Evolutionary conservation across 306 rosid genomes (phyloP).

Genomic region (Gillenia trifoliata): DNA sequence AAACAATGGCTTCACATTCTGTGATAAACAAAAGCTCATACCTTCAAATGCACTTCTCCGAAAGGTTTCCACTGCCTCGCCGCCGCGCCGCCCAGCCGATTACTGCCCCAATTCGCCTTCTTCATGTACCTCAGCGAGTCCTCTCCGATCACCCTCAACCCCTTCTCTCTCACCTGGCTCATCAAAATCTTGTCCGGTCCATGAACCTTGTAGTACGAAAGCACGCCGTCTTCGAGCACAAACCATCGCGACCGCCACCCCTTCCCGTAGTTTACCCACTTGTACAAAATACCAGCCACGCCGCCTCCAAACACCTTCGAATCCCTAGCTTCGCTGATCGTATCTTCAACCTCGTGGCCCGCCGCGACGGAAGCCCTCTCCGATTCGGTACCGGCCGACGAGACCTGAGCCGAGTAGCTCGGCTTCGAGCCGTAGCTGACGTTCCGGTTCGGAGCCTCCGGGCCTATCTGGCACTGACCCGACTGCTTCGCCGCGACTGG

Average conservation of each 20-base stretch:
- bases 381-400: slow-evolving; percentile 48
- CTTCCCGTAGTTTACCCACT: slow-evolving; percentile 98
- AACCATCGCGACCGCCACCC: slow-evolving; percentile 99
- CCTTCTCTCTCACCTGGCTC: slow-evolving; percentile 77
- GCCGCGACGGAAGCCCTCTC: slow-evolving; percentile 34
- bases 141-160: slow-evolving; percentile 82
- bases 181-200: slow-evolving; percentile 92
- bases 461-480: slow-evolving; percentile 50
- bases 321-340: slow-evolving; percentile 45
- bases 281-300: slow-evolving; percentile 83
- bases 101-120: slow-evolving; percentile 70
- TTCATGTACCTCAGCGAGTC: slow-evolving; percentile 63
- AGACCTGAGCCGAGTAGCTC: slow-evolving; percentile 55
- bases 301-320: slow-evolving; percentile 62
- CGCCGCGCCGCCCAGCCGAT: slow-evolving; percentile 40
- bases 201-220: slow-evolving; percentile 92
- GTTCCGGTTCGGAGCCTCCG: slow-evolving; percentile 47
- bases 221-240: slow-evolving; percentile 89
- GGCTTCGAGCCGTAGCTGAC: slow-evolving; percentile 51
- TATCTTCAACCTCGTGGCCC: slow-evolving; percentile 46
- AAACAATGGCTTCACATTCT: neutral
- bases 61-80: slow-evolving; percentile 75
- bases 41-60: slow-evolving; percentile 97
- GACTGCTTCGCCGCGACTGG: slow-evolving; percentile 43
- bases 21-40: slow-evolving; percentile 27